Conservation (phyloP, 345 rosid genomes). For the Gossypium arboreum region DNA sequence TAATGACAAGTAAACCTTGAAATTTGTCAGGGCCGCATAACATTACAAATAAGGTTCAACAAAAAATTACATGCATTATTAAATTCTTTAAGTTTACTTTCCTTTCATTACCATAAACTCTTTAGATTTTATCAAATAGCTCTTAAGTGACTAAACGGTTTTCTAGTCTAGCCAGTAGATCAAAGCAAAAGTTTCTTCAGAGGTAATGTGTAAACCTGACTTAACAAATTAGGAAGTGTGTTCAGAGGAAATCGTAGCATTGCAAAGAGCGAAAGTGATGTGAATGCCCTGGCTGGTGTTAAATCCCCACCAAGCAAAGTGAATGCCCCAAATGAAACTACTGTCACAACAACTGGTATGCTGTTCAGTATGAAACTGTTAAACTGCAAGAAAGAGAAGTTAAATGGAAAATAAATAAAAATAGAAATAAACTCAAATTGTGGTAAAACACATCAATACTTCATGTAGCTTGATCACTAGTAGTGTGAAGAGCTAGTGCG, state of each 20-base stretch:
- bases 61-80: not conserved
- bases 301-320: conserved; percentile 91
- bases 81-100: not conserved
- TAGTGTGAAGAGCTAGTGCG: not conserved
- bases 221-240: conserved; percentile 79
- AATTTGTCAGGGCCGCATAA: not conserved
- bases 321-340: conserved; percentile 79
- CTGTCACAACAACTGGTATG: conserved; percentile 81
- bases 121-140: not conserved
- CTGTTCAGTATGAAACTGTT: conserved; percentile 83
- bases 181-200: not conserved
- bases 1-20: not conserved
- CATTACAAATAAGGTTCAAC: not conserved
- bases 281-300: conserved; percentile 94
- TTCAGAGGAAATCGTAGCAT: conserved; percentile 74
- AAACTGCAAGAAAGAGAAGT: conserved; percentile 49
- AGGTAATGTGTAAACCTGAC: conserved; percentile 49
- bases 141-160: not conserved
- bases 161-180: not conserved
- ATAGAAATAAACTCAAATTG: not conserved
- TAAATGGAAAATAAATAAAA: not conserved
- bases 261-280: conserved; percentile 88
- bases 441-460: not conserved
- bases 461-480: not conserved
- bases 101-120: not conserved